phyloP scores from a whole-genome alignment of 2,329 filamentous ascomycete species.

The Aaosphaeria pasadenensis region DNA sequence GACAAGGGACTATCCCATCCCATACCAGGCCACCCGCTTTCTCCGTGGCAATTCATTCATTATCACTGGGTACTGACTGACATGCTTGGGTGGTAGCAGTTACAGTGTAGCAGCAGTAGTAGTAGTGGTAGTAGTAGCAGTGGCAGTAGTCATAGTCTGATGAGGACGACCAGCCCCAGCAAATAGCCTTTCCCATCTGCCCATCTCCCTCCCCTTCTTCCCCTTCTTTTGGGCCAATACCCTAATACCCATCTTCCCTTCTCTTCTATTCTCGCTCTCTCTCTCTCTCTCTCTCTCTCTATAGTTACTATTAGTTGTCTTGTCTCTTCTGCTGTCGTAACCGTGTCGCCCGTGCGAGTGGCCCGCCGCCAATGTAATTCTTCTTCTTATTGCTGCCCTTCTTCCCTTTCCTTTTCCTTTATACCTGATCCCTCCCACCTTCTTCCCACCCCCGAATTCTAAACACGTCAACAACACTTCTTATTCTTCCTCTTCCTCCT shows the following conservation, averaged over 20 bases:
- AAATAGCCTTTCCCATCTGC: slow-evolving; percentile 3
- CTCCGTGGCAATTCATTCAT: too few species aligned
- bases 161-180: slow-evolving; percentile 2
- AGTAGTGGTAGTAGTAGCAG: too few species aligned
- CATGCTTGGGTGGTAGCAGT: too few species aligned
- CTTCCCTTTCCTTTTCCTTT: slow-evolving; percentile 29
- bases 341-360: slow-evolving; percentile 20
- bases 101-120: too few species aligned
- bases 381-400: slow-evolving; percentile 7
- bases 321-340: slow-evolving; percentile 18
- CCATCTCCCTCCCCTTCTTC: too few species aligned
- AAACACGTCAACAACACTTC: slow-evolving; percentile 14
- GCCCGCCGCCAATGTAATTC: slow-evolving; percentile 15
- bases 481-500: slow-evolving; percentile 10
- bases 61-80: too few species aligned
- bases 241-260: too few species aligned
- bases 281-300: slow-evolving; percentile 11
- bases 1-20: too few species aligned
- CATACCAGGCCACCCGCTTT: too few species aligned
- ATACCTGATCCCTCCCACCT: slow-evolving; percentile 18
- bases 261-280: neutral
- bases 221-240: too few species aligned
- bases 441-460: slow-evolving; percentile 6
- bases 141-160: too few species aligned
- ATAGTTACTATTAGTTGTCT: slow-evolving; percentile 31